Evolutionary conservation across 2,329 filamentous ascomycete genomes (phyloP).

Genomic region (Apiospora pterosperma): DNA sequence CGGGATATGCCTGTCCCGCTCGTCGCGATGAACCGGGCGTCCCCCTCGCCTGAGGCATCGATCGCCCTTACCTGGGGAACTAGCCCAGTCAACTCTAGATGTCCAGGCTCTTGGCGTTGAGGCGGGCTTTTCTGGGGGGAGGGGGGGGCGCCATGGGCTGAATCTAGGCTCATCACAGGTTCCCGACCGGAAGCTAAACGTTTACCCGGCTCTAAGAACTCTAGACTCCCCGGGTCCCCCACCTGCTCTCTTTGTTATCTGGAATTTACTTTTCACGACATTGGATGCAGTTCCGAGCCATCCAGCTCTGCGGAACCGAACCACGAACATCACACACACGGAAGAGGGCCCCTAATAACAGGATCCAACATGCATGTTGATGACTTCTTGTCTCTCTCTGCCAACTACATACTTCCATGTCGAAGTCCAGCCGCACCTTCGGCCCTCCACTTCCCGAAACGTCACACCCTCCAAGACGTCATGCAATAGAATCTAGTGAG

Average conservation of each 20-base stretch:
- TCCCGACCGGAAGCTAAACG: not conserved
- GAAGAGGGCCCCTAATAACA: too few species aligned
- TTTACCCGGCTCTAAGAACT: not conserved
- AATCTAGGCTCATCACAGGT: not conserved
- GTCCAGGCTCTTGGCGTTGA: not conserved
- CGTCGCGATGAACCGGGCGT: too few species aligned
- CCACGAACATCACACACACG: not conserved
- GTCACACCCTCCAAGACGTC: too few species aligned
- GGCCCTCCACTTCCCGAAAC: too few species aligned
- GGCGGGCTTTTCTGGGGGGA: not conserved
- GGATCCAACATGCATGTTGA: not conserved
- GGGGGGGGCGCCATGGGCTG: not conserved
- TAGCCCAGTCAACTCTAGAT: not conserved
- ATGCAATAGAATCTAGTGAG: too few species aligned
- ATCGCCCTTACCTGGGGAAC: not conserved
- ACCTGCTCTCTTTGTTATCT: not conserved
- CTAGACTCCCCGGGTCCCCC: too few species aligned
- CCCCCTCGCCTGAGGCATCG: not conserved
- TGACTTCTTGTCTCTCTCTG: too few species aligned
- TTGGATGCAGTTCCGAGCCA: not conserved
- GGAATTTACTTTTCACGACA: not conserved
- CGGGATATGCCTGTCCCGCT: too few species aligned
- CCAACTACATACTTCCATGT: too few species aligned
- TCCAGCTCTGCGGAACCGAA: not conserved
- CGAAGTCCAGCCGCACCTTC: too few species aligned